Base-by-base conservation (phyloP, 2,329 filamentous ascomycete species). In the Didymella keratinophila region DNA sequence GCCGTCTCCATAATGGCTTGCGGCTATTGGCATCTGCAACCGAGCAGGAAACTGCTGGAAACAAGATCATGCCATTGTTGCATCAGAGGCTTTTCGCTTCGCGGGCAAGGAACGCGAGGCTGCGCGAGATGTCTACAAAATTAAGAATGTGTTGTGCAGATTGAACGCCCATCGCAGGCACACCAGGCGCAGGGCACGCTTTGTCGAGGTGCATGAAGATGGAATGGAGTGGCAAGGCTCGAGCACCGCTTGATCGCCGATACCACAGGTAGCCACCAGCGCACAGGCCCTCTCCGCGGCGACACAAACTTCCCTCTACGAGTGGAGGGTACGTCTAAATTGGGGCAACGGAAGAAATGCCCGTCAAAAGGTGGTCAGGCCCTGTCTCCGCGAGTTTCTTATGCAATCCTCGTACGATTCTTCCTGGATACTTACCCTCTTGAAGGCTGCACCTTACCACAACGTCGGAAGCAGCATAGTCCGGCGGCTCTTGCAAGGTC, bases 341-440 rank as follows among this genome's bases (percentile, higher is more conserved):
- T 36, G 37, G 47, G 56, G 23, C 25, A 14, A 25, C 30, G 49
- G 56, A 28, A 50, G 41, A 45, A 45, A 52, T 37, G 41, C 20
- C n/a, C 39, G 27, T 43, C 54, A 51, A 49, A 56, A 48, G 44
- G 44, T 56, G 60, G 61, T 21, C 41, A 32, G 43, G 56, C 59
- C 62, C 58, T 58, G 57, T 47, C 28, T 41, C 44, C 18, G 27
- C 23, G 37, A 27, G 44, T 32, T 45, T 43, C 42, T 44, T 46
- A 53, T 58, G 56, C 62, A 64, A 56, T 58, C 43, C 51, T 67
- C 65, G 64, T 71, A 71, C 64, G 68, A 71, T 68, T 44, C 41
- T 43, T 59, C 41, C 36, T 45, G 30, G 39, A 28, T 39, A 12
- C 44, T 27, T 41, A 30, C 39, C 36, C 51, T 50, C 55, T 48